Evolutionary conservation across 1,284 basidiomycete species (phyloP), one percentile per base, ranked within the genome.

Genomic region (Cryptococcus neoformans): DNA sequence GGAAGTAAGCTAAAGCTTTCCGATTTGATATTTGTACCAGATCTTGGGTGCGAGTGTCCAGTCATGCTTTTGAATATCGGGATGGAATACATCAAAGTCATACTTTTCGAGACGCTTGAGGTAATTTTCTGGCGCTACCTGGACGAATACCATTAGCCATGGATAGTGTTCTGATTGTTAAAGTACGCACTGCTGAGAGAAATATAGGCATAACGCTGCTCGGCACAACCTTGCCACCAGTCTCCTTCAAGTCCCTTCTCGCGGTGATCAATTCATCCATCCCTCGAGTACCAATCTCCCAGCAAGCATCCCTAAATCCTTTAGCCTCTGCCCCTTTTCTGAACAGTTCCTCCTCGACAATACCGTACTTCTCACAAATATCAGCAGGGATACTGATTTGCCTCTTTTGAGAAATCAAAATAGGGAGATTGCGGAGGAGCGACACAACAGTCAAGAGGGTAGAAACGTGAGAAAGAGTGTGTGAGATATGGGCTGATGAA

Each of bases 261-360:
- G 92, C 90, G 2, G 91, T 92, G 64, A 87, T 81, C 62, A 97
- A 75, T 76, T 97, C 88, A 78, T 95, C 92, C 79, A 95, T 92
- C 42, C 92, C 93, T 16, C 89, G 78, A 9, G 88, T 90, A 14
- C 93, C 93, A 72, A 95, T 87, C 69, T 92, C 89, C 72, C 87
- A 96, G 39, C 91, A 87, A 0, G 91, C 92, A 58, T 84, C 82
- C 45, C 68, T 69, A 8, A 81, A 52, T 0, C 80, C 79, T 9
- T 69, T 65, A 3, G 88, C 89, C 16, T 80, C 74, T 8, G 82
- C 81, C 1, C 90, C 88, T 44, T 81, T 80, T 38, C 89, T 82
- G 72, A 92, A 87, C 9, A 96, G 86, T 35, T 92, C 88, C 73
- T 96, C 92, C 72, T 95, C 90, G 48, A 83, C 85, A 10, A 96